Evolutionary conservation across 2,329 filamentous ascomycete species (phyloP), one percentile per base, ranked within the genome.

Genomic region (Falciphora oryzae): DNA sequence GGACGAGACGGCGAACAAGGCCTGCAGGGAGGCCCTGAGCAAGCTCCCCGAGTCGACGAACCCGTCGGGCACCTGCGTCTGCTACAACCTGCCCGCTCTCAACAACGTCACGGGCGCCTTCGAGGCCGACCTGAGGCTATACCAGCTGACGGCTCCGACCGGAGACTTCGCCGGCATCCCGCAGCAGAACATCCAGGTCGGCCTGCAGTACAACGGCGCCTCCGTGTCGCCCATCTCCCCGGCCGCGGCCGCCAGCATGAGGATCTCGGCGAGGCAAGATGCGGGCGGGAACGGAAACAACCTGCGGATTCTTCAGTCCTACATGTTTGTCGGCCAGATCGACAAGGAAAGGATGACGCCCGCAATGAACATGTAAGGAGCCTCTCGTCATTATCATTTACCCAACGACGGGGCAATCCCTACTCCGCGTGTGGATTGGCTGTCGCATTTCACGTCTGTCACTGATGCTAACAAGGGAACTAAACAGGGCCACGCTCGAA

Each of bases 41-140:
- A 73, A 76, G 31, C 79, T 92, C 61, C 78, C 79, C 18, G 78
- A 81, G 66, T 84, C 87, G 57, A 83, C 84, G 29, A 94, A 93
- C 69, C 89, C 90, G 6, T 89, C 90, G 13, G 92, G 92, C 62
- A 85, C 92, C 61, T 89, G 89, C 65, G 85, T 91, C 61, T 96
- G 92, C 82, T 95, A 94, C 79, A 96, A 95, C 73, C 76, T 96
- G 29, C 87, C 89, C 0, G 85, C 85, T 56, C 82, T 92, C 65
- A 84, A 94, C 76, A 85, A 84, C 69, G 75, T 75, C 5, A 87
- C 84, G 0, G 91, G 91, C 35, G 79, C 86, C 22, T 95, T 95
- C 73, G 85, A 90, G 75, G 90, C 91, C 35, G 91, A 95, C 73
- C 75, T 95, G 62, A 83, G 91, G 64, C 79, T 95, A 66, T 95